These are phyloP conservation scores for Marasmius fiardii DNA, from an alignment of 1,284 basidiomycete genomes.

Conservation along the genomic window DNA sequence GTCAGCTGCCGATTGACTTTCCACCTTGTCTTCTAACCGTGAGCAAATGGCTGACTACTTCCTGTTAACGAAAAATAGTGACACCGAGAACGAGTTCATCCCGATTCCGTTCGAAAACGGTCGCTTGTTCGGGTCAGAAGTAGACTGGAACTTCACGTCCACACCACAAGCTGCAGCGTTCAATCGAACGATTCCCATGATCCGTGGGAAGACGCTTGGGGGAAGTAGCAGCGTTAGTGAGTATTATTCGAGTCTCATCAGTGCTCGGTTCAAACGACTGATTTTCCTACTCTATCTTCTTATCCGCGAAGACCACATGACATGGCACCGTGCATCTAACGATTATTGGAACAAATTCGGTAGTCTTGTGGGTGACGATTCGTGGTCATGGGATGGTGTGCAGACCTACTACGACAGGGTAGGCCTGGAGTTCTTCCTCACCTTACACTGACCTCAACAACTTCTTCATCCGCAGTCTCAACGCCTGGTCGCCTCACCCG, in stretches of 20 bases:
- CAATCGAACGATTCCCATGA: neutral
- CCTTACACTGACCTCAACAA: too few species aligned
- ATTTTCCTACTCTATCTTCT: conserved; percentile 6
- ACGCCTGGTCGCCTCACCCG: conserved; percentile 16
- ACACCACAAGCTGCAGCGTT: conserved; percentile 1
- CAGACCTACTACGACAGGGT: conserved; percentile 19
- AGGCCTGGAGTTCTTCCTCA: neutral
- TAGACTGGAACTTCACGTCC: conserved; percentile 7
- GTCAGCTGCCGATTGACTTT: too few species aligned
- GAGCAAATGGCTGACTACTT: too few species aligned
- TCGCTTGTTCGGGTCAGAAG: neutral
- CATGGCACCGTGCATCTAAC: conserved; percentile 25
- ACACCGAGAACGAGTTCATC: neutral
- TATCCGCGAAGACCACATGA: conserved; percentile 24
- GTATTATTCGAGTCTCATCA: neutral
- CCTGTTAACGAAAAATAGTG: too few species aligned
- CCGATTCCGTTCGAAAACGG: neutral
- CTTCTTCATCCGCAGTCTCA: too few species aligned
- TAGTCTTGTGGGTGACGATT: conserved; percentile 19
- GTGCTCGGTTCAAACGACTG: neutral
- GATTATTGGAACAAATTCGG: conserved; percentile 26
- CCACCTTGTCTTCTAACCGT: too few species aligned
- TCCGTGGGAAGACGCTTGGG: neutral
- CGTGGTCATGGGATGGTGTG: conserved; percentile 25
- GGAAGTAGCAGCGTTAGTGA: conserved; percentile 3